Evolutionary conservation across 2,329 filamentous ascomycete species (phyloP), one percentile per base, ranked within the genome.

Genomic region (Hypoxylon sp.): DNA sequence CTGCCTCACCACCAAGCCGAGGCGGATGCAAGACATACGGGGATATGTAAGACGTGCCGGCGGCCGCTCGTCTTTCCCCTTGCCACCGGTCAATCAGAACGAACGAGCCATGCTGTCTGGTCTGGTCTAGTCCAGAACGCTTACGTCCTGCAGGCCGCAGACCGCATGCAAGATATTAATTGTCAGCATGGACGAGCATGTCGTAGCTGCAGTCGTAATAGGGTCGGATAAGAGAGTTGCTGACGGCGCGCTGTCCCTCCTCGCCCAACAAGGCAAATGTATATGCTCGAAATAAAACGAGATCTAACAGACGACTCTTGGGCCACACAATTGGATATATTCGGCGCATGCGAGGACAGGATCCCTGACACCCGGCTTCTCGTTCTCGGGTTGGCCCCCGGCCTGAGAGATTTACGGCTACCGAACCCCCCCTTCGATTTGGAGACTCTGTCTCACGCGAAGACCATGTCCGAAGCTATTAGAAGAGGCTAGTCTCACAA

Each of bases 141-240:
- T 41, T 38, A 23, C 45, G 46, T 31, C 49, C 27, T 49, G 55
- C 55, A 42, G 8, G 38, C 52, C 20, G 43, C 27, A 8, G 40
- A 26, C 37, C n/a, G 51, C 54, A 58, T 62, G 47, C 55, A 55
- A 46, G 38, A 52, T 21, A 33, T 27, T 27, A 46, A 48, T 42
- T 38, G 41, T 56, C 41, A 50, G 52, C 60, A 62, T 20, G 48
- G 60, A 21, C 29, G 38, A 47, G 38, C 29, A 29, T 47, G 15
- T 31, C 41, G 38, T 26, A 35, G 13, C 48, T 56, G 60, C 60
- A 40, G 21, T 45, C 48, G 48, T 35, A 43, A 62, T 59, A 62
- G 60, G 59, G 31, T 48, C 51, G 55, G 46, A 43, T 53, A 56
- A 53, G 40, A 31, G 24, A 26, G n/a, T 47, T 15, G 55, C 50